Base-by-base conservation (phyloP, 768 basidiomycete genomes). In the Panus rudis region DNA sequence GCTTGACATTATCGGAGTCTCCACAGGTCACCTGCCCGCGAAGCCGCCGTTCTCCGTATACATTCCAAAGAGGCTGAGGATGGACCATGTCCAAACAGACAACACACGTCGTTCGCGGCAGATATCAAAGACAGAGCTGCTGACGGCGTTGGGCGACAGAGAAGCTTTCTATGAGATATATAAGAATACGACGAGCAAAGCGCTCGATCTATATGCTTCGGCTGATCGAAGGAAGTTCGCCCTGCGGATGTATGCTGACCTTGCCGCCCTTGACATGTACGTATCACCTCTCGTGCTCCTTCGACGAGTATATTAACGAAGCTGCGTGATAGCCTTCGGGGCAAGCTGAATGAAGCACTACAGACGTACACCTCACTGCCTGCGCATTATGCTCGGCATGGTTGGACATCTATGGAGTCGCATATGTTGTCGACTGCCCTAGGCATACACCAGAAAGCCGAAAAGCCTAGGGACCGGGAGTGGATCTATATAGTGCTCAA, bases 181-280 rank as follows among this genome's bases (percentile, higher is more conserved):
- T 59, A 66, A 81, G 17, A 65, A 63, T 12, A 63, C 80, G 32
- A 89, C 88, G 3, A 87, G 92, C 54, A 79, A 81, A 41, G 81
- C 91, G 4, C 85, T 96, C 43, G 85, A 90, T 37, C 72, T 84
- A 49, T 96, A 91, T 54, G 82, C 79, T 39, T 81, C 77, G 50
- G 83, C 84, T n/a, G 84, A 82, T 14, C 78, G 92, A 33, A 73
- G 82, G 38, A 86, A 94, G 55, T 89, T 85, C 56, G 92, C 91
- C 8, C 65, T 93, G 26, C 85, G 84, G 52, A 63, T 97, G 38
- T 87, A 92, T 48, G 89, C 87, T 2, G 82, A 76, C 53, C 69
- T 97, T 13, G 94, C 92, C 3, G 88, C 86, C 13, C 73, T 98
- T 27, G 92, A 97, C 51, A 62, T 84, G 94, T 97, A 67, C 50